phyloP scores from a whole-genome alignment of 352 stramenopile species.

The Phytophthora cactorum region DNA sequence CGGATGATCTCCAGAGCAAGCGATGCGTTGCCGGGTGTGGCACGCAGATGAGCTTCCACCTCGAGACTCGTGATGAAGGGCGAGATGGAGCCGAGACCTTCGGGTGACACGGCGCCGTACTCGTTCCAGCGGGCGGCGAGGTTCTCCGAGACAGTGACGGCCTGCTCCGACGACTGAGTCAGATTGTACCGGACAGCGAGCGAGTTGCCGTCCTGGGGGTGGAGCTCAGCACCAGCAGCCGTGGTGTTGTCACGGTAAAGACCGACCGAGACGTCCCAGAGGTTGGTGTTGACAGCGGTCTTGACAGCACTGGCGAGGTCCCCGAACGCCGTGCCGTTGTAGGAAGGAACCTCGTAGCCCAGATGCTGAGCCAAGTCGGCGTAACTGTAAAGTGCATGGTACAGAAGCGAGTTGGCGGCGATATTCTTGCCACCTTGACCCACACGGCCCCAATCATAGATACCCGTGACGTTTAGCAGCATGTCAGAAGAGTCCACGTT shows the following conservation, averaged over 20 bases:
- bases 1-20: slow-evolving; percentile 39
- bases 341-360: slow-evolving; percentile 12
- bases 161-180: slow-evolving; percentile 27
- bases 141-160: slow-evolving; percentile 23
- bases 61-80: slow-evolving; percentile 43
- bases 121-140: slow-evolving; percentile 36
- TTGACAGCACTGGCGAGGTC: slow-evolving; percentile 36
- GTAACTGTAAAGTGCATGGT: slow-evolving; percentile 30
- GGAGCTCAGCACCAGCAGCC: slow-evolving; percentile 16
- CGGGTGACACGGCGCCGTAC: slow-evolving; percentile 38
- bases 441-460: slow-evolving; percentile 39
- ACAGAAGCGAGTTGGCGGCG: slow-evolving; percentile 42
- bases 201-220: slow-evolving; percentile 43
- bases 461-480: slow-evolving; percentile 34
- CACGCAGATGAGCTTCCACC: slow-evolving; percentile 39
- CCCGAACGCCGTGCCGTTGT: slow-evolving; percentile 32
- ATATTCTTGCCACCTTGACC: slow-evolving; percentile 51
- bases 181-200: slow-evolving; percentile 44
- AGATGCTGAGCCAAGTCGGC: slow-evolving; percentile 23
- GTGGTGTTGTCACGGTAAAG: slow-evolving; percentile 55
- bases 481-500: slow-evolving; percentile 35
- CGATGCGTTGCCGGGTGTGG: slow-evolving; percentile 30
- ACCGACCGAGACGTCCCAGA: too few species aligned
- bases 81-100: slow-evolving; percentile 37
- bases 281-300: slow-evolving; percentile 32